A percentile compares a stretch with the other conserved stretches of the same genome.
Conservation (phyloP, 1,139 yeast species). For the Debaryomyces singareniensis region DNA sequence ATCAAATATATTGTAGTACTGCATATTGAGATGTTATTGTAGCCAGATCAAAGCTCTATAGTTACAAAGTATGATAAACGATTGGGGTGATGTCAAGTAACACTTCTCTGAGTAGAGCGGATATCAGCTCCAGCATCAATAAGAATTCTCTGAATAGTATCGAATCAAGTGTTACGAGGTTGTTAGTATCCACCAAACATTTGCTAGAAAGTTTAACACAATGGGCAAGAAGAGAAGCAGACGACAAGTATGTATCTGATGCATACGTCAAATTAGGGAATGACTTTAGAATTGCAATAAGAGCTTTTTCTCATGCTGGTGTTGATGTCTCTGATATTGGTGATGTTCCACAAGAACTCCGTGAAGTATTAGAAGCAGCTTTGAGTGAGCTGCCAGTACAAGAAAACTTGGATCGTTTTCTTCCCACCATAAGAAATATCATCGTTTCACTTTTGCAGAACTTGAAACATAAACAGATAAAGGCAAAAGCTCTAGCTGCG, state of each 20-base stretch:
- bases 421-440: slow-evolving; percentile 83
- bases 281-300: slow-evolving; percentile 82
- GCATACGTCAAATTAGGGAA: slow-evolving; percentile 91
- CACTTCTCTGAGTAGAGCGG: no score
- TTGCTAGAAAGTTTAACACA: slow-evolving; percentile 77
- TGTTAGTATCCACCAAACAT: slow-evolving; percentile 85
- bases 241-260: slow-evolving; percentile 82
- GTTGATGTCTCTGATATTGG: slow-evolving; percentile 40
- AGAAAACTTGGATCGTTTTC: slow-evolving; percentile 68
- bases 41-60: no score
- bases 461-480: slow-evolving; percentile 70
- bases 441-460: slow-evolving; percentile 77
- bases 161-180: slow-evolving; percentile 76
- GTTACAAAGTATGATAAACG: no score
- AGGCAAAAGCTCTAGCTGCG: slow-evolving; percentile 33
- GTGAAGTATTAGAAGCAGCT: slow-evolving; percentile 81
- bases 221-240: slow-evolving; percentile 81
- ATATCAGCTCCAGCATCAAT: no score
- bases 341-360: slow-evolving; percentile 37
- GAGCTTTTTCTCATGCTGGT: slow-evolving; percentile 37
- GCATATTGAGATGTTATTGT: no score
- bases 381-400: slow-evolving; percentile 83
- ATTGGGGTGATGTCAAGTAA: no score
- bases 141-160: slow-evolving; percentile 54
- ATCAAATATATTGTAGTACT: slow-evolving; percentile 1